These are phyloP conservation scores for Actinomortierella wolfii DNA, from an alignment of 371 early-diverging fungal species.

Conservation along the genomic window DNA sequence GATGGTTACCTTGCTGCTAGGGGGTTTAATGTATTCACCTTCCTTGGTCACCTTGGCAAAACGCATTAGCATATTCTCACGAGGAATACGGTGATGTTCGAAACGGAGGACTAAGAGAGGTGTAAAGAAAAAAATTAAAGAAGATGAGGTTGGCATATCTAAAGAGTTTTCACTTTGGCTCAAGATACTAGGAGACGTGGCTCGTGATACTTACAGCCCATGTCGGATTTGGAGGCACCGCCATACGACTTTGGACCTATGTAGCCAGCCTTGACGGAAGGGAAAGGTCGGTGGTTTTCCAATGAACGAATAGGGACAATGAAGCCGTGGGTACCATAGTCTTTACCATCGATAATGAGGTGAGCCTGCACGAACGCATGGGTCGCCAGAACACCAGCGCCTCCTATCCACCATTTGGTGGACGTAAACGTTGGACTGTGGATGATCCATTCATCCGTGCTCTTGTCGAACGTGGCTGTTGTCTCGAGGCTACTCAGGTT, in stretches of 20 bases:
- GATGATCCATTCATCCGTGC: constrained; percentile 84
- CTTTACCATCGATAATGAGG: constrained; percentile 75
- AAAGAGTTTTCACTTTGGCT: too few relatives aligned
- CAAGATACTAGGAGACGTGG: too few relatives aligned
- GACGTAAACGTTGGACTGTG: constrained; percentile 91
- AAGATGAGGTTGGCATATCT: too few relatives aligned
- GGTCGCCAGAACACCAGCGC: constrained; percentile 86
- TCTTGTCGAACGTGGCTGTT: constrained; percentile 88
- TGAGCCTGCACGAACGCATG: constrained; percentile 84
- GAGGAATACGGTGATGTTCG: constrained; percentile 79
- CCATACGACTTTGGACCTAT: constrained; percentile 82
- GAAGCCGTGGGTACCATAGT: constrained; percentile 82
- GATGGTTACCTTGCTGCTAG: too few relatives aligned
- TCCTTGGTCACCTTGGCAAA: constrained; percentile 88
- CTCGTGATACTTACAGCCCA: too few relatives aligned
- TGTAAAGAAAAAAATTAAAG: too few relatives aligned
- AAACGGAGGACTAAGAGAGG: too few relatives aligned
- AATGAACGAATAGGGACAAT: constrained; percentile 74
- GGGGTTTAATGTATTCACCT: constrained; percentile 74
- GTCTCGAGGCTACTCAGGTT: constrained; percentile 94
- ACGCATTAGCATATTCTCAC: constrained; percentile 88
- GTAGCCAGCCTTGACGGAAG: constrained; percentile 75
- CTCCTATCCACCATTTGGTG: constrained; percentile 98
- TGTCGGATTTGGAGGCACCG: too few relatives aligned
- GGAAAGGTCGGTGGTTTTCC: constrained; percentile 58